Percentiles rank a stretch among this genome's conserved stretches.
These are phyloP conservation scores for Volutella citrinella DNA, from an alignment of 2,329 filamentous ascomycete species.

Conservation along the genomic window DNA sequence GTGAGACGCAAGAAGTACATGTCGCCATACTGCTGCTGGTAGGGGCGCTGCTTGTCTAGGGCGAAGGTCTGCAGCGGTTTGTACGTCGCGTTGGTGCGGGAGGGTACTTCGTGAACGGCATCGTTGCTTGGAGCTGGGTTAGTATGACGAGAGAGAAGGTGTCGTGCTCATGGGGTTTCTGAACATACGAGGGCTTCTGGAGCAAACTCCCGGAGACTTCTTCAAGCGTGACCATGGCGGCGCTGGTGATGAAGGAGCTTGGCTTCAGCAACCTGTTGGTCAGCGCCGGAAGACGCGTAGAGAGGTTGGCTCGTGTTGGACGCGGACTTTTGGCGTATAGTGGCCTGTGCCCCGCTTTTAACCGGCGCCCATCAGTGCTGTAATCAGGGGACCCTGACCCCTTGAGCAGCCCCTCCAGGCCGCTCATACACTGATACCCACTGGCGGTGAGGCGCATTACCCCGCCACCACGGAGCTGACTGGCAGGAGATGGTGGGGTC, in stretches of 20 bases:
- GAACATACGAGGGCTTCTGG: slow-evolving; percentile 30
- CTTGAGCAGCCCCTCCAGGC: too few species aligned
- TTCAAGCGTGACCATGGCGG: slow-evolving; percentile 31
- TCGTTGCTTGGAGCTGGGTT: slow-evolving; percentile 21
- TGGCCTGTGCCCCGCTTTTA: slow-evolving; percentile 15
- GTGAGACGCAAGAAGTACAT: slow-evolving; percentile 94
- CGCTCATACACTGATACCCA: too few species aligned
- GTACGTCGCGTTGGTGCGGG: slow-evolving; percentile 61
- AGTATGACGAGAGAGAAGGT: not conserved
- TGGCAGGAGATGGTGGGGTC: not conserved
- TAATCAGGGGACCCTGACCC: too few species aligned
- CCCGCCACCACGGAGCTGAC: not conserved
- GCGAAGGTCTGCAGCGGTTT: slow-evolving; percentile 72
- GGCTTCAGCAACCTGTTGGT: too few species aligned
- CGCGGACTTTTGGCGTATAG: slow-evolving; percentile 26
- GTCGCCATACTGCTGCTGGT: slow-evolving; percentile 93
- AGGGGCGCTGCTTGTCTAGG: slow-evolving; percentile 69
- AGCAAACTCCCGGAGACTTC: slow-evolving; percentile 32
- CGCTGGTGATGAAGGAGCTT: not conserved
- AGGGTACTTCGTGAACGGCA: slow-evolving; percentile 37
- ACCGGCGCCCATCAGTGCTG: slow-evolving; percentile 1
- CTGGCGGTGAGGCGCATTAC: too few species aligned
- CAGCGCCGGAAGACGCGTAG: too few species aligned
- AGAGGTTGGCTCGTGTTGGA: slow-evolving; percentile 16
- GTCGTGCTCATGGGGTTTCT: not conserved